Conservation (phyloP, 495 filamentous ascomycete genomes). For the Neurospora tetraspora region DNA sequence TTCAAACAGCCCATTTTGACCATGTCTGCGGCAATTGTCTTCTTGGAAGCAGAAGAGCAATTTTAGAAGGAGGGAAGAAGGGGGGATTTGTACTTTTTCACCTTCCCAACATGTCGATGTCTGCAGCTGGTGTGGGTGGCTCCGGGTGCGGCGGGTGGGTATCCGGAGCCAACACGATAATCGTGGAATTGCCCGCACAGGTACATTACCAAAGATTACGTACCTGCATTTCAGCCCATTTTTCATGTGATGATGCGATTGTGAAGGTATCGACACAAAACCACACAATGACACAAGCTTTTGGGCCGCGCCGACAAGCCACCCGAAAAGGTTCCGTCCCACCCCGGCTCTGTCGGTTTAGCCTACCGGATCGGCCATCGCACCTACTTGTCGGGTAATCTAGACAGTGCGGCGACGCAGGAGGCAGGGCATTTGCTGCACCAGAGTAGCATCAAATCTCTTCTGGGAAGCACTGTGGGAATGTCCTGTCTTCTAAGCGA, state of each 20-base stretch:
- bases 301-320: neutral
- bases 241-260: neutral
- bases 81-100: neutral
- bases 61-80: neutral
- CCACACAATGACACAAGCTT: neutral
- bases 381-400: neutral
- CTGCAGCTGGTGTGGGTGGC: neutral
- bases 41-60: neutral
- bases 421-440: neutral
- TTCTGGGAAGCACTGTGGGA: neutral
- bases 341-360: neutral
- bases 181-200: neutral
- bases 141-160: neutral
- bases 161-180: neutral
- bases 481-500: neutral
- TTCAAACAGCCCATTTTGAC: neutral
- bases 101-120: neutral
- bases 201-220: neutral
- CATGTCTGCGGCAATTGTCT: neutral
- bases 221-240: neutral
- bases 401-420: neutral
- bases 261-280: neutral
- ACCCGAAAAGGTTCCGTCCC: neutral
- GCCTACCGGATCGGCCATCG: neutral
- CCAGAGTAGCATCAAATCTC: neutral